Conservation (phyloP, 805 yeast genomes). For the Candida chilensis region DNA sequence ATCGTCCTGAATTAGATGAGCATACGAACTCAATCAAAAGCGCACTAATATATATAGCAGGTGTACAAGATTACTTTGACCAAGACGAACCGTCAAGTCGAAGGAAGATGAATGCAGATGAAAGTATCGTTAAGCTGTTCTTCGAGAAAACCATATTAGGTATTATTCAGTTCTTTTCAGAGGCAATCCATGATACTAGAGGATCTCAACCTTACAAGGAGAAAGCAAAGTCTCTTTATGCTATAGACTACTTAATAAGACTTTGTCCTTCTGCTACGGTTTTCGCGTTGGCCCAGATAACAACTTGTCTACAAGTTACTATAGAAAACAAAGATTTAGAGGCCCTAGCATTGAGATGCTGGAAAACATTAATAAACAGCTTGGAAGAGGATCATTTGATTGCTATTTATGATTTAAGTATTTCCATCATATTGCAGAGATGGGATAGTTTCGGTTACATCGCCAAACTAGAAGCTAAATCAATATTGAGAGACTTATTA, state of each 20-base stretch:
- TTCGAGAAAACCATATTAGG: constrained; percentile 60
- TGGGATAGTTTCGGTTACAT: constrained; percentile 44
- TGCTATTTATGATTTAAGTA: constrained; percentile 62
- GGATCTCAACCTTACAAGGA: constrained; percentile 68
- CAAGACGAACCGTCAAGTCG: too few relatives aligned
- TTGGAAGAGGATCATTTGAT: constrained; percentile 49
- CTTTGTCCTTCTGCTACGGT: constrained; percentile 44
- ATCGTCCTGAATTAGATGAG: too few relatives aligned
- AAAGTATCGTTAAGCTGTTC: constrained; percentile 19
- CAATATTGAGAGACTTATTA: constrained; percentile 32
- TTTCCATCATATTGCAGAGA: constrained; percentile 65
- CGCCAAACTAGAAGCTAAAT: constrained; percentile 41
- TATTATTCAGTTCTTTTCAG: constrained; percentile 70
- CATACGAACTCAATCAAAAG: too few relatives aligned
- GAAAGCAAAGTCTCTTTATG: constrained; percentile 62
- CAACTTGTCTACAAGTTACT: constrained; percentile 77
- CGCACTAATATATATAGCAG: too few relatives aligned
- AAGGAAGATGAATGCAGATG: too few relatives aligned
- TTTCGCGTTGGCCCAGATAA: constrained; percentile 74
- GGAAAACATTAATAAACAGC: constrained; percentile 53
- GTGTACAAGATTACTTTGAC: too few relatives aligned
- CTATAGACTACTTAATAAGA: constrained; percentile 59
- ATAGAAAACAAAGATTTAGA: constrained; percentile 56
- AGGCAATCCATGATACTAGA: constrained; percentile 62
- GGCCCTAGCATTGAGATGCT: constrained; percentile 53